These are phyloP conservation scores for Talaromyces sp. DNA, from an alignment of 2,329 filamentous ascomycete genomes.

Conservation along the genomic window DNA sequence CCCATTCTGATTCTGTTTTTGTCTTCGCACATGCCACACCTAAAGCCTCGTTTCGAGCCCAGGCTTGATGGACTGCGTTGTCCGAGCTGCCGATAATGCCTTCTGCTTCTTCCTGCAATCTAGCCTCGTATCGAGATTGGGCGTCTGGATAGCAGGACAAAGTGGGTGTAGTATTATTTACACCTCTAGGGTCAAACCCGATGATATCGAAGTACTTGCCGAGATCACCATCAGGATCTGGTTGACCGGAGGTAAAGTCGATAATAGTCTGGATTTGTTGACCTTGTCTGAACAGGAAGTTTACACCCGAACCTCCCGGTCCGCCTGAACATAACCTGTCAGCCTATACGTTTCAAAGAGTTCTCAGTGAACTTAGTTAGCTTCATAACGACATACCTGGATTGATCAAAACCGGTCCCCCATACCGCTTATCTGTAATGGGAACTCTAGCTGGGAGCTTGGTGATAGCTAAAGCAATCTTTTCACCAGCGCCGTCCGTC, in stretches of 20 bases:
- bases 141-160: conserved; percentile 30
- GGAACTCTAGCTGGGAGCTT: conserved; percentile 18
- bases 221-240: conserved; percentile 22
- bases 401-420: conserved; percentile 44
- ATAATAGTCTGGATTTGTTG: conserved; percentile 33
- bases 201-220: conserved; percentile 36
- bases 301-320: conserved; percentile 13
- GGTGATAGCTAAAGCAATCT: conserved; percentile 12
- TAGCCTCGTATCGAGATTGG: conserved; percentile 16
- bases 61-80: conserved; percentile 9
- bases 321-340: neutral
- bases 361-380: no score
- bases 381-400: conserved; percentile 31
- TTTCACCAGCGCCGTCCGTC: conserved; percentile 16
- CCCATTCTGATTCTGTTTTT: conserved; percentile 1
- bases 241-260: conserved; percentile 19
- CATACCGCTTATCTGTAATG: conserved; percentile 35
- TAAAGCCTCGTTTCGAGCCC: conserved; percentile 3
- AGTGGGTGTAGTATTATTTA: conserved; percentile 30
- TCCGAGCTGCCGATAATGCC: conserved; percentile 12
- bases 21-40: neutral
- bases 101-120: conserved; percentile 19
- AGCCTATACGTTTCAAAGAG: neutral
- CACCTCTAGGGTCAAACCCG: conserved; percentile 36
- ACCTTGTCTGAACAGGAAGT: conserved; percentile 28